Conservation (phyloP, 2,329 filamentous ascomycete species). For the Xylaria sp. region DNA sequence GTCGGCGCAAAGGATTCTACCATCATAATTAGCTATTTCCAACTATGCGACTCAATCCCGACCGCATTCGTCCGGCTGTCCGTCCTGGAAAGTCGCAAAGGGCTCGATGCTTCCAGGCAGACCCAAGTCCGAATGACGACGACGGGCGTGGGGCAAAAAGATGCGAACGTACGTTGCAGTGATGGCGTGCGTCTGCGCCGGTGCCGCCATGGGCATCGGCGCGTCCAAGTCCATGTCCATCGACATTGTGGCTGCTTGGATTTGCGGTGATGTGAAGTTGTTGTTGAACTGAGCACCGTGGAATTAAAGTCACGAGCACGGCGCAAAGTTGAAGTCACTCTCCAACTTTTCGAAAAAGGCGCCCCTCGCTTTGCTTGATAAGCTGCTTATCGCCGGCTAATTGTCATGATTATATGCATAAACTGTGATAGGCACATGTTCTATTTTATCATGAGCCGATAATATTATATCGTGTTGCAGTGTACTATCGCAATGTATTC, state of each 20-base stretch:
- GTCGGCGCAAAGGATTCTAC: constrained; percentile 87
- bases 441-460: neutral
- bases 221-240: constrained; percentile 58
- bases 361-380: constrained; percentile 23
- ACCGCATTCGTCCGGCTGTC: neutral
- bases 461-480: too few species aligned
- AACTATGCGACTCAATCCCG: constrained; percentile 2
- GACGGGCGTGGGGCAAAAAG: constrained; percentile 5
- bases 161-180: constrained; percentile 48
- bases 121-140: neutral
- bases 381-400: constrained; percentile 11
- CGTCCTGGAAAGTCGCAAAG: neutral
- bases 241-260: constrained; percentile 38
- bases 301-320: neutral
- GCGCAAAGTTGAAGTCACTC: neutral
- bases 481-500: too few species aligned
- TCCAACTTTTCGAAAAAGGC: constrained; percentile 23
- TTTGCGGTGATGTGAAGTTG: neutral
- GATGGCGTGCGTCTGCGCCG: constrained; percentile 25
- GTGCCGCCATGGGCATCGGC: constrained; percentile 43
- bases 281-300: neutral
- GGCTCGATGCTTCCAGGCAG: neutral
- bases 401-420: neutral
- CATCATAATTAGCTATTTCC: constrained; percentile 36
- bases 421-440: neutral